Base-by-base conservation (phyloP, 345 rosid species). In the Punica granatum region DNA sequence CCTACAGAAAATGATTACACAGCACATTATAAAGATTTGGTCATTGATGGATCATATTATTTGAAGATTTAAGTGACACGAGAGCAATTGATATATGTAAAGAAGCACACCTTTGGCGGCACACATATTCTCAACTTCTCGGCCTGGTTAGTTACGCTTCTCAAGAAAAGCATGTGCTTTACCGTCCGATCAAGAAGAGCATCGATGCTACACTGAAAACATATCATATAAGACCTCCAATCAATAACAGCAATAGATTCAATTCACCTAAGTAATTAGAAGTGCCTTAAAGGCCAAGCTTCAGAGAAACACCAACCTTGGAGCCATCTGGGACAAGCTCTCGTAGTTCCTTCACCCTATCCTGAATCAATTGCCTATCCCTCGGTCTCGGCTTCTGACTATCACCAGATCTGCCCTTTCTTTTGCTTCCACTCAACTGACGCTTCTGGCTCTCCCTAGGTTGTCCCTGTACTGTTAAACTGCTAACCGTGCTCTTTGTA, bases 331-430 rank as follows among this genome's bases (percentile, higher is more conserved):
- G 89, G 72, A 88, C 86, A 28, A 86, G 88, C 65, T 81, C 84
- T 34, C 94, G 74, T 21, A 88, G 78, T 74, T 88, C 91, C 75
- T 80, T 86, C 14, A 86, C 80, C 41, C 91, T 80, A 51, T 88
- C 94, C 71, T 88, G 90, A 70, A 88, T 88, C 69, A 84, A 67
- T 61, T 84, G 94, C 63, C 89, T 79, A 62, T 86, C 94, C 76
- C 90, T 78, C 26, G 93, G 93, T 73, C 90, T 82, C 30, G 82
- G 80, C 76, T 46, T 82, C 64, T 63, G 90, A 70, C 73, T 79
- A 63, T 81, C 84, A 53, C 75, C 77, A n/a, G 81, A 74, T 69
- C 73, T 75, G 25, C 73, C 77, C 73, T 77, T 84, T 69, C 82
- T 83, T 63, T 78, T 82, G 77, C 23, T 61, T 14, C 54, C 30